Conservation (phyloP, 495 filamentous ascomycete species). For the Lasiosphaeriaceae sp. region DNA sequence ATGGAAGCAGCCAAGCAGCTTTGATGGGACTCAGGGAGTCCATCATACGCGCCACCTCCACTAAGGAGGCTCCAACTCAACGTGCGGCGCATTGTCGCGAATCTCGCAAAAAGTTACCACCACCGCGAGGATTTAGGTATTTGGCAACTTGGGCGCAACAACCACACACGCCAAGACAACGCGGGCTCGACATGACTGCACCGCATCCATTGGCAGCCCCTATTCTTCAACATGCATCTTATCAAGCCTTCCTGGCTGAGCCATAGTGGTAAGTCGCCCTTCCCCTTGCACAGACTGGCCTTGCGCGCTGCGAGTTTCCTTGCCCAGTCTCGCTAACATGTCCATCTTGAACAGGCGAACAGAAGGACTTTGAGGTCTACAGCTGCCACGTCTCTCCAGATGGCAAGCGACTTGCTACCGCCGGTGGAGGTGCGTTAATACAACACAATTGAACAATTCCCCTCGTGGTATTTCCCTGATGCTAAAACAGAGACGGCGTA, state of each 20-base stretch:
- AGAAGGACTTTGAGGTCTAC: slow-evolving; percentile 96
- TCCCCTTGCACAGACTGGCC: no score
- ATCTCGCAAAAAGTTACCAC: slow-evolving; percentile 1
- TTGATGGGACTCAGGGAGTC: no score
- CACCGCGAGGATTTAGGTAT: neutral
- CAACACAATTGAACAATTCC: neutral
- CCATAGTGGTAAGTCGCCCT: slow-evolving; percentile 73
- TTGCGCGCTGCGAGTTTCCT: neutral
- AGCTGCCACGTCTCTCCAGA: slow-evolving; percentile 96
- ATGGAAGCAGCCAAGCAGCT: no score
- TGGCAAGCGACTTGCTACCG: slow-evolving; percentile 84
- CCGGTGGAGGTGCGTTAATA: slow-evolving; percentile 71
- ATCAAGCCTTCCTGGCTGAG: slow-evolving; percentile 92
- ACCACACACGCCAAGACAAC: neutral
- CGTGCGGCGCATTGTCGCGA: slow-evolving; percentile 21
- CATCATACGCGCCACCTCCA: neutral
- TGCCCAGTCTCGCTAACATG: neutral
- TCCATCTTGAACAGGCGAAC: slow-evolving; percentile 61
- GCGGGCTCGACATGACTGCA: slow-evolving; percentile 26
- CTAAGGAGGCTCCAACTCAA: neutral
- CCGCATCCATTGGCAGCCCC: slow-evolving; percentile 14
- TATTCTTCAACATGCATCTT: slow-evolving; percentile 61
- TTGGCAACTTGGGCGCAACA: neutral
- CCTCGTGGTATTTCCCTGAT: neutral
- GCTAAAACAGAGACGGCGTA: slow-evolving; percentile 16